These are phyloP conservation scores for Quercus variabilis DNA, from an alignment of 306 rosid species.

Conservation along the genomic window DNA sequence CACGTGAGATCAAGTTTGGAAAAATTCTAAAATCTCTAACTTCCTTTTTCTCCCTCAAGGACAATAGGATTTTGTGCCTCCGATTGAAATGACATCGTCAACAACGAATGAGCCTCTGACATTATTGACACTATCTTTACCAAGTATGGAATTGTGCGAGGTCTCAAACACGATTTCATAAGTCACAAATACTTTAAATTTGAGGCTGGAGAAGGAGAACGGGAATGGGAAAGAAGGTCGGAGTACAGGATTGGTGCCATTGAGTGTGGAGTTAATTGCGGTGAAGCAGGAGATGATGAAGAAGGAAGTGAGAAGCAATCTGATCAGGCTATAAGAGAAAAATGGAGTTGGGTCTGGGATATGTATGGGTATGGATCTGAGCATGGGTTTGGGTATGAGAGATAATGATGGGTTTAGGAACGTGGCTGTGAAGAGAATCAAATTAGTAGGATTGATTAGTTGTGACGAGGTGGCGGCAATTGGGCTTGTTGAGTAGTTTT, in stretches of 20 bases:
- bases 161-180: conserved; percentile 26
- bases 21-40: too few relatives aligned
- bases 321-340: conserved; percentile 61
- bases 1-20: too few relatives aligned
- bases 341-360: conserved; percentile 21
- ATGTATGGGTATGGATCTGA: too few relatives aligned
- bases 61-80: conserved; percentile 29
- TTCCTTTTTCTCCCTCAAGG: too few relatives aligned
- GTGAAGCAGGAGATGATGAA: conserved; percentile 97
- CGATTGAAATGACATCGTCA: conserved; percentile 56
- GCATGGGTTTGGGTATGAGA: conserved; percentile 23
- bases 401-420: conserved; percentile 50
- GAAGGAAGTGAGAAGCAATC: conserved; percentile 78
- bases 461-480: neutral
- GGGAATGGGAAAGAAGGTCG: neutral
- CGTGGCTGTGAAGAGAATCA: conserved; percentile 49
- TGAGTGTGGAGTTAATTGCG: conserved; percentile 53
- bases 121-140: conserved; percentile 69
- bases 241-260: conserved; percentile 29
- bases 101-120: conserved; percentile 72
- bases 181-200: conserved; percentile 18
- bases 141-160: conserved; percentile 57
- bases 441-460: conserved; percentile 53
- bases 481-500: too few relatives aligned
- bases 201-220: conserved; percentile 10